Evolutionary conservation across 1,284 basidiomycete species (phyloP), one percentile per base, ranked within the genome.

Genomic region (Ganoderma multipileum): DNA sequence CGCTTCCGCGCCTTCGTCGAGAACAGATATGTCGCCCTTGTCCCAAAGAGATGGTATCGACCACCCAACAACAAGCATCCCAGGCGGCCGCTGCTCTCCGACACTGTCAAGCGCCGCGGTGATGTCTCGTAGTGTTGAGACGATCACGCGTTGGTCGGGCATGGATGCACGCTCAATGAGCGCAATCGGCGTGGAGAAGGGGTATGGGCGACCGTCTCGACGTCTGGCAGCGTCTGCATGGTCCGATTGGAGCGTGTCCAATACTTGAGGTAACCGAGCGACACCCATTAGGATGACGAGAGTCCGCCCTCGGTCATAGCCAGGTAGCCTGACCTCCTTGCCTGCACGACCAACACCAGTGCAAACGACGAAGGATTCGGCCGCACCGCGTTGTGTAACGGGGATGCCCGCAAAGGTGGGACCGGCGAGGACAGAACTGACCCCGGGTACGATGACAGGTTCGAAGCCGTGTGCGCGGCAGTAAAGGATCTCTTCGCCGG

Each of bases 51-150:
- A 87, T 69, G 91, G 75, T 12, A 91, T 89, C n/a, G 92, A 87
- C 97, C 97, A 99, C 0, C 97, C 97, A 69, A 99, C 87, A 30
- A 98, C 86, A 76, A 99, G 93, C 93, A 99, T 97, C 2, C 96
- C 97, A 0, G 97, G 97, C 6, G 97, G 96, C 33, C 97, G 83
- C 79, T 98, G 96, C 74, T 96, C 94, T 5, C 95, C 95, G 7
- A 85, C 82, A 65, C 86, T 87, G 69, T 92, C 90, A 75, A 99
- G 78, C 0, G 94, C 95, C 16, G 81, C 81, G 7, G 87, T 87
- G 50, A 99, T 90, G 69, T 91, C 84, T 62, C 83, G 85, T 58
- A 99, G 80, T 0, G 96, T 98, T 7, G 92, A 93, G 20, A 87
- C 87, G 23, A 98, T 86, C 1, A 95, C 89, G 7, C 97, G 84